Evolutionary conservation across 208 protist genomes (phyloP).

Genomic region (Leptomonas seymouri): DNA sequence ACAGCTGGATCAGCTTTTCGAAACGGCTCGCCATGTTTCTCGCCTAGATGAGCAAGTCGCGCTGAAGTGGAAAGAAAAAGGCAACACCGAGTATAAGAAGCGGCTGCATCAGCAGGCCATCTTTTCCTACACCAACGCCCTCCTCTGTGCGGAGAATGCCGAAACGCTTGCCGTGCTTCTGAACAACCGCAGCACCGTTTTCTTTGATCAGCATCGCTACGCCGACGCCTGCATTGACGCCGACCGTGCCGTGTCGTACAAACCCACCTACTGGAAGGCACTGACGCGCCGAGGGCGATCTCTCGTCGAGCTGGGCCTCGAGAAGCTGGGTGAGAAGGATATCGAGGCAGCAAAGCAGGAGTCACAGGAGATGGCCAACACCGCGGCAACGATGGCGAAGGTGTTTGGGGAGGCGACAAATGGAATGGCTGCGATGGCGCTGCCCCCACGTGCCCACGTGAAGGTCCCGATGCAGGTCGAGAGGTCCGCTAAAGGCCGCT

Average conservation of each 20-base stretch:
- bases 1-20: slow-evolving; percentile 43
- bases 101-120: slow-evolving; percentile 48
- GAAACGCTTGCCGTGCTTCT: slow-evolving; percentile 69
- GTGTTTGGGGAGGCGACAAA: slow-evolving; percentile 46
- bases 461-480: slow-evolving; percentile 29
- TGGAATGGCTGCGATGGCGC: slow-evolving; percentile 23
- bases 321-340: slow-evolving; percentile 53
- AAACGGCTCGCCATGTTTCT: slow-evolving; percentile 32
- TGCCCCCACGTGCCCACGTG: slow-evolving; percentile 40
- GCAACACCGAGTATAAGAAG: slow-evolving; percentile 62
- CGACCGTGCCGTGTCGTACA: slow-evolving; percentile 48
- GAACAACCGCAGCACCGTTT: slow-evolving; percentile 79
- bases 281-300: slow-evolving; percentile 66
- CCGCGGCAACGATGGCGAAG: slow-evolving; percentile 35
- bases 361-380: slow-evolving; percentile 42
- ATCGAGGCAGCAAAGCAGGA: slow-evolving; percentile 51
- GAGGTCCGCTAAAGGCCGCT: slow-evolving; percentile 42
- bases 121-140: slow-evolving; percentile 75
- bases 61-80: slow-evolving; percentile 80
- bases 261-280: slow-evolving; percentile 75
- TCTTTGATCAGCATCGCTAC: slow-evolving; percentile 57
- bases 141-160: slow-evolving; percentile 69
- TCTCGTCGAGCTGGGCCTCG: slow-evolving; percentile 72
- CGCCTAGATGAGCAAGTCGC: slow-evolving; percentile 59
- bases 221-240: slow-evolving; percentile 73